These are phyloP conservation scores for Porodaedalea pini DNA, from an alignment of 1,284 basidiomycete species.

Conservation along the genomic window DNA sequence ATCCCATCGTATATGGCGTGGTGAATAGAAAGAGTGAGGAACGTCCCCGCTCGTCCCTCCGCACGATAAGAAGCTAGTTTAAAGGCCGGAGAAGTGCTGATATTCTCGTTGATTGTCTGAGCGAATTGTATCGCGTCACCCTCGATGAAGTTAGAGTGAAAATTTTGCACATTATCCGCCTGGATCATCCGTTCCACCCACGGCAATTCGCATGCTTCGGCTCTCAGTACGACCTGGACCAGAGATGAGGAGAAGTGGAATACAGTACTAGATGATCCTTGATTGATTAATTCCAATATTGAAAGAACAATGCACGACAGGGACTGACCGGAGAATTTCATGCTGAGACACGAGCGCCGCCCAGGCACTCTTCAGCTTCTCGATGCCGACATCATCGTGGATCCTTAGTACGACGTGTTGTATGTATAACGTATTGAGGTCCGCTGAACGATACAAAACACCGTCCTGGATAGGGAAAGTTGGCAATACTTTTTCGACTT, in stretches of 20 bases:
- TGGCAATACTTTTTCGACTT: slow-evolving; percentile 39
- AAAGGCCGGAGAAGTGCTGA: slow-evolving; percentile 36
- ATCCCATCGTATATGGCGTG: slow-evolving; percentile 47
- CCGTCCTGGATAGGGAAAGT: slow-evolving; percentile 50
- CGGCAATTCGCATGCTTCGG: slow-evolving; percentile 25
- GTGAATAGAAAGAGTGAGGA: slow-evolving; percentile 43
- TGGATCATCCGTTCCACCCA: slow-evolving; percentile 28
- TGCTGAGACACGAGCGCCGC: slow-evolving; percentile 31
- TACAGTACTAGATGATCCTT: slow-evolving; percentile 35
- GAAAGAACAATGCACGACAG: neutral
- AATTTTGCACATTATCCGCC: slow-evolving; percentile 23
- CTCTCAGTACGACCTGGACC: slow-evolving; percentile 40
- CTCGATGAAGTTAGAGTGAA: slow-evolving; percentile 34
- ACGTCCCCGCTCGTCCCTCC: slow-evolving; percentile 10
- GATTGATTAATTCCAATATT: neutral
- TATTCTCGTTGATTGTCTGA: slow-evolving; percentile 35
- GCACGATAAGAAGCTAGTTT: slow-evolving; percentile 33
- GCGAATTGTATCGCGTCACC: slow-evolving; percentile 32
- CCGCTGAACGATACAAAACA: slow-evolving; percentile 42
- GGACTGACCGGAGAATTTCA: slow-evolving; percentile 40
- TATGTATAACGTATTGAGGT: slow-evolving; percentile 40
- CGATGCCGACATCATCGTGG: slow-evolving; percentile 26
- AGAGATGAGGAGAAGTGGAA: slow-evolving; percentile 41
- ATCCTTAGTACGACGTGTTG: slow-evolving; percentile 42
- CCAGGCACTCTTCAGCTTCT: slow-evolving; percentile 37